phyloP scores from a whole-genome alignment of 2,329 filamentous ascomycete genomes.

The Dothideomycetidae sp. region DNA sequence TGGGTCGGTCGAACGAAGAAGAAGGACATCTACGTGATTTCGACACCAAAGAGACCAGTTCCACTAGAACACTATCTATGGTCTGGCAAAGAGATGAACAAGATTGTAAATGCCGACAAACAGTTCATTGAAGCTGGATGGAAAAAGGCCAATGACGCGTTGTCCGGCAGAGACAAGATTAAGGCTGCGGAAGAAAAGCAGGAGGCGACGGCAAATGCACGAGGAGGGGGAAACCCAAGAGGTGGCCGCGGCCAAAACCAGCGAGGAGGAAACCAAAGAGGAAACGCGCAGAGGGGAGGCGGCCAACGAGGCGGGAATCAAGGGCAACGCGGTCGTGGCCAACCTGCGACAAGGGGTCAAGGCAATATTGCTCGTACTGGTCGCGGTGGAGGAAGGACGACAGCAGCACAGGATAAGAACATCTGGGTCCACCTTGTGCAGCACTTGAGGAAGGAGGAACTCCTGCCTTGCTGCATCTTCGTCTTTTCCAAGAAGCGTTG shows the following conservation, averaged over 20 bases:
- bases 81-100: conserved; percentile 83
- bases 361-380: conserved; percentile 88
- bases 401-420: conserved; percentile 86
- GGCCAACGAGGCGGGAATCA: conserved; percentile 33
- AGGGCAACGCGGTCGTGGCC: conserved; percentile 40
- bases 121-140: conserved; percentile 83
- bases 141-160: conserved; percentile 77
- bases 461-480: conserved; percentile 90
- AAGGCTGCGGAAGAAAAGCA: conserved; percentile 39
- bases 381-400: conserved; percentile 70
- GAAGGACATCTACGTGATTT: conserved; percentile 98
- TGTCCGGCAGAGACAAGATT: conserved; percentile 69
- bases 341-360: conserved; percentile 41
- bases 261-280: conserved; percentile 35
- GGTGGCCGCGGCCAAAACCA: conserved; percentile 39
- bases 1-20: conserved; percentile 98
- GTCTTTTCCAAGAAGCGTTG: conserved; percentile 97
- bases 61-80: conserved; percentile 93
- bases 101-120: conserved; percentile 89
- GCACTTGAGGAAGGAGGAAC: conserved; percentile 69
- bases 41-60: conserved; percentile 86
- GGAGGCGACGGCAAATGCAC: conserved; percentile 32
- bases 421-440: conserved; percentile 94
- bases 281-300: conserved; percentile 33
- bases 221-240: conserved; percentile 35